Base-by-base conservation (phyloP, 805 yeast species). In the Candida methanosorbosa region DNA sequence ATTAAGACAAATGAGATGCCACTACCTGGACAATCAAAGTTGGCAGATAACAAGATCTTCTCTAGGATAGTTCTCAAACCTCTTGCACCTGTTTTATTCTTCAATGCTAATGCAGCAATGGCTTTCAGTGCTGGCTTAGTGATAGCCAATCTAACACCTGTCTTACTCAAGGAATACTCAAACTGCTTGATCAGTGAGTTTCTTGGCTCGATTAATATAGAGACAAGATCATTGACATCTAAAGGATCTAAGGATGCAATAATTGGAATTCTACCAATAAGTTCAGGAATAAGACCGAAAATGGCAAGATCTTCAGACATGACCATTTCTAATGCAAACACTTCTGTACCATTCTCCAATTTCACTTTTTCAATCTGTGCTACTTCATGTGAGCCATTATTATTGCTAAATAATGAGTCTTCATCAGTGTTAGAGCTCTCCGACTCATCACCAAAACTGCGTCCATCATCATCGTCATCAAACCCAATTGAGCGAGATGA, bases 81-180 rank as follows among this genome's bases (percentile, higher is more conserved):
- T 45, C 81, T 60, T 0, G 81, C 81, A 21, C 81, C 81, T 0
- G 79, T 74, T 4, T 76, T 76, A 40, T 69, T 74, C 19, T 56
- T 51, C 23, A 70, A 44, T 0, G 81, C 74, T 17, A 68, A 44
- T 18, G 58, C 56, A 0, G 81, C 75, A 13, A 75, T 65, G 27
- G 52, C 57, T n/a, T 52, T 42, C 9, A 74, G 48, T 0, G 81
- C 80, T 11, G 60, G 59, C 6, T 52, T 54, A 0, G 80, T 74
- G 15, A 75, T 61, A 8, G 64, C 63, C 18, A 75, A 50, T 25
- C 63, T 58, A 4, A 74, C 75, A 1, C 73, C 76, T 40, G 70
- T 68, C 44, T 68, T 71, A 29, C 64, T 55, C 46, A 75, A 75
- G 15, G 70, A 64, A 41, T 71, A 72, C 40, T 63, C 67, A 42